Conservation (phyloP, 306 rosid species). For the Ammopiptanthus mongolicus region DNA sequence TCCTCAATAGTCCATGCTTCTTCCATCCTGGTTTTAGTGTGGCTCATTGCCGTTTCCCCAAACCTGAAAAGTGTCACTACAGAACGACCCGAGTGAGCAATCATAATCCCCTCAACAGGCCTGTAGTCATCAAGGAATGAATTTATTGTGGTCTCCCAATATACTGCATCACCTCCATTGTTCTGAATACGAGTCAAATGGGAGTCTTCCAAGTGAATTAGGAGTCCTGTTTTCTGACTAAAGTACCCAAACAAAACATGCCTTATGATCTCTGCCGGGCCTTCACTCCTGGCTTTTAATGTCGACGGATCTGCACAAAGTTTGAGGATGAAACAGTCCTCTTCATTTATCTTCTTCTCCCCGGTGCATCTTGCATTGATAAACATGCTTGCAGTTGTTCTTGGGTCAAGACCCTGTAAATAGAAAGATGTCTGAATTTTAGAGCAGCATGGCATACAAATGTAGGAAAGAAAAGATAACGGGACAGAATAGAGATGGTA, state of each 20-base stretch:
- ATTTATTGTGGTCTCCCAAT: constrained; percentile 99
- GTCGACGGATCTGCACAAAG: constrained; percentile 87
- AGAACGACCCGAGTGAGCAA: constrained; percentile 93
- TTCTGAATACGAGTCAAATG: constrained; percentile 98
- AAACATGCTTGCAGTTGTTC: constrained; percentile 96
- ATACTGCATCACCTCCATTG: constrained; percentile 95
- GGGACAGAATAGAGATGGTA: background rate
- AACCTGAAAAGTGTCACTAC: constrained; percentile 97
- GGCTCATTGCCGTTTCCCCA: constrained; percentile 99
- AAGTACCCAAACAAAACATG: constrained; percentile 96
- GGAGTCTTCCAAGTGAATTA: constrained; percentile 93
- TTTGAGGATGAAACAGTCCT: constrained; percentile 97
- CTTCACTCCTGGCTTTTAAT: constrained; percentile 94
- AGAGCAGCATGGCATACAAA: background rate
- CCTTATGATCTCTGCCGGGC: constrained; percentile 96
- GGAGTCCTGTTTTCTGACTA: constrained; percentile 97
- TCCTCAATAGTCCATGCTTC: constrained; percentile 99
- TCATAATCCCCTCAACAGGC: constrained; percentile 89
- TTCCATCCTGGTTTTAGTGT: constrained; percentile 97
- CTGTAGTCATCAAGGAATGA: constrained; percentile 88
- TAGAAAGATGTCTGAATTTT: background rate
- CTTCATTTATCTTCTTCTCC: constrained; percentile 87
- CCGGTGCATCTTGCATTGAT: constrained; percentile 90
- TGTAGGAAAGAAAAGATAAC: background rate
- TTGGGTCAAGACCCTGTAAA: constrained; percentile 91